phyloP scores from a whole-genome alignment of 371 early-diverging fungal genomes.

The Dinochytrium kinnereticum region DNA sequence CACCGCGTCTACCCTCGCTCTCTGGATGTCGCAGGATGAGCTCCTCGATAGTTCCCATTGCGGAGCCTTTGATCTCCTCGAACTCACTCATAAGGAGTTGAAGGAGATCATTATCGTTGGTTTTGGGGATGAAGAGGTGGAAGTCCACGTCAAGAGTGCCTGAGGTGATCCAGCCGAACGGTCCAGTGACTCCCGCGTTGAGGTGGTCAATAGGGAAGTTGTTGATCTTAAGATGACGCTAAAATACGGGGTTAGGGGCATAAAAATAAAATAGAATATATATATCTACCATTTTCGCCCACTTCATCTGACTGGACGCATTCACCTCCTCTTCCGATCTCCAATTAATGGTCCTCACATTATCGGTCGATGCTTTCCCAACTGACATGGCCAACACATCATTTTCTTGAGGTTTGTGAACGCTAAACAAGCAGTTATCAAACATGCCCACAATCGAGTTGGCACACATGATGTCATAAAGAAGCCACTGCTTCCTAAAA shows the following conservation, averaged over 20 bases:
- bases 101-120: constrained; percentile 37
- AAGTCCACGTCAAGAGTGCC: constrained; percentile 83
- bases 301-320: constrained; percentile 18
- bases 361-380: not conserved
- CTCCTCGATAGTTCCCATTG: constrained; percentile 80
- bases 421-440: constrained; percentile 92
- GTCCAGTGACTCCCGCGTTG: constrained; percentile 84
- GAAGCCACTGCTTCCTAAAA: constrained; percentile 90
- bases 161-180: constrained; percentile 92
- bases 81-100: constrained; percentile 53
- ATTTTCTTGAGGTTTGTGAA: constrained; percentile 76
- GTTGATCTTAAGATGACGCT: constrained; percentile 88
- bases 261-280: not conserved
- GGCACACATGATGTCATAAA: constrained; percentile 90
- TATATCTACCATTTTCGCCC: constrained; percentile 43
- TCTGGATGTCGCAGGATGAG: constrained; percentile 43
- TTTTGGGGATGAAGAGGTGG: constrained; percentile 50
- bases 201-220: constrained; percentile 91
- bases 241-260: not conserved
- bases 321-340: constrained; percentile 16
- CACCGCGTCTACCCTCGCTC: constrained; percentile 3
- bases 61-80: constrained; percentile 73
- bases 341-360: not conserved
- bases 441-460: constrained; percentile 90
- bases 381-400: constrained; percentile 22